Conservation (phyloP, 441 rosid species). For the Kokia cookei region DNA sequence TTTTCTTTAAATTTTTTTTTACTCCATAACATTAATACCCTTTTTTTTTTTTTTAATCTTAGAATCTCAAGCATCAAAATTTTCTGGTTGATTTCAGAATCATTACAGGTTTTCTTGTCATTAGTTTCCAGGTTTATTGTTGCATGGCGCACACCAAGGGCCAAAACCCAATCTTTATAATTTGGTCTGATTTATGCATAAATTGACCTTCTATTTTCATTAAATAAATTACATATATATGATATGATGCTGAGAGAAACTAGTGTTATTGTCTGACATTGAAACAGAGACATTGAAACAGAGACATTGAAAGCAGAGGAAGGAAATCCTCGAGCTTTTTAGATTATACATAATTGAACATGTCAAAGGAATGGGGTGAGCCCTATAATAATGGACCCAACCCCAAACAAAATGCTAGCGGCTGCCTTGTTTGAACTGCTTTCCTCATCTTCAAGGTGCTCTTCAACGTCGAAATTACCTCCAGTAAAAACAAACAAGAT, state of each 20-base stretch:
- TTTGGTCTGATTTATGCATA: neutral
- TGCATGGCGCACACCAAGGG: neutral
- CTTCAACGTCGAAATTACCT: slow-evolving; percentile 63
- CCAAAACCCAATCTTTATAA: neutral
- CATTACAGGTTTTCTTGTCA: neutral
- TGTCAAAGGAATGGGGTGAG: slow-evolving; percentile 20
- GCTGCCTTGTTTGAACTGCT: slow-evolving; percentile 23
- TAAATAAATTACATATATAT: neutral
- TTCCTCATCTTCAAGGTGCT: slow-evolving; percentile 49
- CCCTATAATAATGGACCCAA: slow-evolving; percentile 28
- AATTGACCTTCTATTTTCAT: no score
- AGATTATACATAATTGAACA: neutral
- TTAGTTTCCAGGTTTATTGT: neutral
- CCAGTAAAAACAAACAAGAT: neutral
- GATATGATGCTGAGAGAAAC: neutral
- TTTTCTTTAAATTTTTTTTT: neutral
- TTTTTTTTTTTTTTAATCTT: neutral
- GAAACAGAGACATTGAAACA: no score
- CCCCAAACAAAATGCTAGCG: slow-evolving; percentile 19
- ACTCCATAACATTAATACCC: no score
- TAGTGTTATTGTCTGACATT: neutral
- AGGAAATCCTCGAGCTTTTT: no score
- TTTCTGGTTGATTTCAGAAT: neutral
- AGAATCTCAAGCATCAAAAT: neutral
- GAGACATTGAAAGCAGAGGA: neutral